A percentile compares a stretch with the other conserved stretches of the same genome.
These are phyloP conservation scores for Annulohypoxylon stygium DNA, from an alignment of 495 filamentous ascomycete genomes.

Conservation along the genomic window DNA sequence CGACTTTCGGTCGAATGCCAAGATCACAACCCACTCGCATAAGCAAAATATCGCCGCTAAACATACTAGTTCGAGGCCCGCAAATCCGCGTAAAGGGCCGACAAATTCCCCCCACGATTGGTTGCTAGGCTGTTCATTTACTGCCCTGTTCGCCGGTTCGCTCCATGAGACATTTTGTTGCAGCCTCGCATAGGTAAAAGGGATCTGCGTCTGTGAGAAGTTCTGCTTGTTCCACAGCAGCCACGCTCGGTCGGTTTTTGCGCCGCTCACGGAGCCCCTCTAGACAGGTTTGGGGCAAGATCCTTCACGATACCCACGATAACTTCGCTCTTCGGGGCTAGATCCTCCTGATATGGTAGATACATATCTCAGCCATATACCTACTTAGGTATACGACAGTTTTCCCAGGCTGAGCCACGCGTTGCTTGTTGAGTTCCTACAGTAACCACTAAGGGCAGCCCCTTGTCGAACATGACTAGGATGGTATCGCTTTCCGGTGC, in stretches of 20 bases:
- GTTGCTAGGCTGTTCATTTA: conserved; percentile 35
- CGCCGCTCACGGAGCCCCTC: conserved; percentile 18
- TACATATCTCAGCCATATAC: background rate
- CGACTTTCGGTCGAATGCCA: conserved; percentile 37
- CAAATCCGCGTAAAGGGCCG: conserved; percentile 47
- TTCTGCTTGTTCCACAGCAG: conserved; percentile 23
- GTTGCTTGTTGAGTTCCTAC: conserved; percentile 5
- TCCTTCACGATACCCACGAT: conserved; percentile 17
- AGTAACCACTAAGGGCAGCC: conserved; percentile 3
- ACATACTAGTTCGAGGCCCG: conserved; percentile 38
- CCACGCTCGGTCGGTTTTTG: conserved; percentile 21
- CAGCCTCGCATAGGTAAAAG: conserved; percentile 36
- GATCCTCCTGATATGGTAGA: conserved; percentile 1
- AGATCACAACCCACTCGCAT: conserved; percentile 30
- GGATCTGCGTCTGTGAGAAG: conserved; percentile 20
- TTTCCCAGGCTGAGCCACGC: conserved; percentile 17
- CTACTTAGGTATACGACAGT: background rate
- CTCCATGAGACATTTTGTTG: conserved; percentile 43
- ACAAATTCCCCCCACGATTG: conserved; percentile 24
- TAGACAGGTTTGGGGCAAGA: conserved; percentile 5
- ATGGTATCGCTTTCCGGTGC: conserved; percentile 29
- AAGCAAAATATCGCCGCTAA: conserved; percentile 25
- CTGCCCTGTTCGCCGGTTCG: conserved; percentile 37
- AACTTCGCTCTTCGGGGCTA: conserved; percentile 1
- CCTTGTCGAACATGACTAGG: conserved; percentile 28